A percentile compares a stretch with the other conserved stretches of the same genome.
phyloP scores from a whole-genome alignment of 768 basidiomycete genomes.

The Xerocomellus intermedius region DNA sequence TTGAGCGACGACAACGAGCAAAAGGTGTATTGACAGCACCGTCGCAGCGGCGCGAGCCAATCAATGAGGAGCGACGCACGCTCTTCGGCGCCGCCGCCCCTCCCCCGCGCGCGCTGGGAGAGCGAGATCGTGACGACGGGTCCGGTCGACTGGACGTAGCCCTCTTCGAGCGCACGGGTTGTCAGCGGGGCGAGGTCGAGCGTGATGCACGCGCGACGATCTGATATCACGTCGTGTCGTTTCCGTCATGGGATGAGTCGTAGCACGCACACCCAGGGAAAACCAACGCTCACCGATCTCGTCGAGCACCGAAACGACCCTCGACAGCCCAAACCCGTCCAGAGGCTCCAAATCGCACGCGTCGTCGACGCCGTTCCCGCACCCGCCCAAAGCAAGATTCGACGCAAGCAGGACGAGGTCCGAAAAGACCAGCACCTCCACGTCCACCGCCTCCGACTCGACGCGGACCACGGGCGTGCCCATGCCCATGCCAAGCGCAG shows the following conservation, averaged over 20 bases:
- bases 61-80: constrained; percentile 10
- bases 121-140: constrained; percentile 38
- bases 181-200: constrained; percentile 54
- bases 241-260: neutral
- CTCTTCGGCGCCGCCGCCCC: neutral
- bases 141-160: constrained; percentile 34
- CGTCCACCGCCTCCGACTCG: constrained; percentile 25
- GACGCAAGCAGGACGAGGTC: constrained; percentile 65
- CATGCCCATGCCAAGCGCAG: no score
- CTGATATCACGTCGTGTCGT: constrained; percentile 9
- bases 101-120: constrained; percentile 5
- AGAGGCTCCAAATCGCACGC: constrained; percentile 42
- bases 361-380: constrained; percentile 15
- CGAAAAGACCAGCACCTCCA: constrained; percentile 57
- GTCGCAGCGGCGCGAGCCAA: constrained; percentile 53
- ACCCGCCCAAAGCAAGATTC: constrained; percentile 10
- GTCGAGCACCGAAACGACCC: constrained; percentile 48
- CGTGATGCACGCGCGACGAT: constrained; percentile 33
- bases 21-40: constrained; percentile 49
- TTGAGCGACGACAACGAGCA: constrained; percentile 39
- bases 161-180: constrained; percentile 37
- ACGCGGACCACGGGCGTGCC: constrained; percentile 22
- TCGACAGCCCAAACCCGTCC: constrained; percentile 44
- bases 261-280: neutral
- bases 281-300: constrained; percentile 22